Conservation (phyloP, 164 flowering plant genomes). For the Umbellularia californica region DNA sequence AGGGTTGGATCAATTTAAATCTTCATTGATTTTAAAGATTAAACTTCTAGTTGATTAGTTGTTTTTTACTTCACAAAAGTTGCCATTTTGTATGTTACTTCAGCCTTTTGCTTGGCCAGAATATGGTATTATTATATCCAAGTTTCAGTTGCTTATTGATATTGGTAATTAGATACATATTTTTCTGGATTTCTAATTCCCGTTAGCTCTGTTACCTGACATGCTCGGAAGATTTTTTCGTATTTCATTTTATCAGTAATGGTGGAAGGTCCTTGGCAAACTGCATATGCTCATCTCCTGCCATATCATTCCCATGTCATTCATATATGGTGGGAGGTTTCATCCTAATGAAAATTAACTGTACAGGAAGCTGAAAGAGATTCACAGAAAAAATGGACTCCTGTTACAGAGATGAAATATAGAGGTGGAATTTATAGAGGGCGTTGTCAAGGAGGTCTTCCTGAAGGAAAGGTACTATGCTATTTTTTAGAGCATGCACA, state of each 20-base stretch:
- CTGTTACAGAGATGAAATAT: slow-evolving; percentile 69
- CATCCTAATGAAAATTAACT: background rate
- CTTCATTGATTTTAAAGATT: no score
- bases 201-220: background rate
- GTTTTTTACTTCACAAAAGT: no score
- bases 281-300: background rate
- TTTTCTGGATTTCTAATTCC: background rate
- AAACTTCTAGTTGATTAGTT: no score
- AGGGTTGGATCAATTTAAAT: no score
- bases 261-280: background rate
- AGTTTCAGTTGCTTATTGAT: background rate
- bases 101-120: no score
- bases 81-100: no score
- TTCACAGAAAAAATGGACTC: slow-evolving; percentile 72
- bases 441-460: slow-evolving; percentile 92
- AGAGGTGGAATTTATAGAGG: slow-evolving; percentile 77
- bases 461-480: slow-evolving; percentile 83
- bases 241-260: no score
- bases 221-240: background rate
- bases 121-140: background rate
- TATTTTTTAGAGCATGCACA: no score
- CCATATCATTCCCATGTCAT: background rate
- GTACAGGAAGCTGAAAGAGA: slow-evolving; percentile 83
- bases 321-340: background rate
- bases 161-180: background rate